Conservation (phyloP, 2,329 filamentous ascomycete genomes). For the Dactylellina haptotyla region DNA sequence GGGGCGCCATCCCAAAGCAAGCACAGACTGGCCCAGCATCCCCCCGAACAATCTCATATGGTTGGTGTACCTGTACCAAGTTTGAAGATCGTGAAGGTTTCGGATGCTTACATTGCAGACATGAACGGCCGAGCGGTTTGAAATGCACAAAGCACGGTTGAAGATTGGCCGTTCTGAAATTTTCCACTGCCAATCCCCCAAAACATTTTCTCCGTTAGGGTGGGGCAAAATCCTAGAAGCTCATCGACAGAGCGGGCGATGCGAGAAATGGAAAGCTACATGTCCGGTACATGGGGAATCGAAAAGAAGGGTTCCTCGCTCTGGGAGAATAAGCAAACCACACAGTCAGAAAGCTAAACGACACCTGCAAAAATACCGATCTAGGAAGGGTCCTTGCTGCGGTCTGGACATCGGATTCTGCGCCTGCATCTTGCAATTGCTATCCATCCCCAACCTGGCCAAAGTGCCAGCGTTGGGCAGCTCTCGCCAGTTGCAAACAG, state of each 20-base stretch:
- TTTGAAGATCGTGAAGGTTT: conserved; percentile 36
- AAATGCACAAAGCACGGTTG: background rate
- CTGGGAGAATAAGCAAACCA: background rate
- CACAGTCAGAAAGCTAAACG: conserved; percentile 2
- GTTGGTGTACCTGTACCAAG: conserved; percentile 1
- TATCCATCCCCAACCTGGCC: background rate
- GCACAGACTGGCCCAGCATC: conserved; percentile 18
- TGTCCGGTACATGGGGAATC: background rate
- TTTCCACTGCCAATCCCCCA: conserved; percentile 26
- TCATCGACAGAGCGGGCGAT: conserved; percentile 19
- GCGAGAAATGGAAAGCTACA: conserved; percentile 18
- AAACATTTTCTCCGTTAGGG: conserved; percentile 31
- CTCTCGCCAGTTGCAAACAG: background rate
- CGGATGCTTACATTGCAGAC: background rate
- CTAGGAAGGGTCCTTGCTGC: conserved; percentile 12
- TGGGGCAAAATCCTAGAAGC: conserved; percentile 34
- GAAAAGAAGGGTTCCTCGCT: background rate
- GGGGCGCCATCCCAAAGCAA: background rate
- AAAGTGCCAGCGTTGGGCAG: background rate
- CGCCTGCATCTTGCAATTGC: conserved; percentile 24
- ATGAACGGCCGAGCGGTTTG: background rate
- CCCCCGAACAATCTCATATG: conserved; percentile 13
- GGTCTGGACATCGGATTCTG: conserved; percentile 46
- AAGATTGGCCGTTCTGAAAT: conserved; percentile 35
- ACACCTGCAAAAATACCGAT: conserved; percentile 36